Conservation (phyloP, 768 basidiomycete genomes). For the Paxillus involutus region DNA sequence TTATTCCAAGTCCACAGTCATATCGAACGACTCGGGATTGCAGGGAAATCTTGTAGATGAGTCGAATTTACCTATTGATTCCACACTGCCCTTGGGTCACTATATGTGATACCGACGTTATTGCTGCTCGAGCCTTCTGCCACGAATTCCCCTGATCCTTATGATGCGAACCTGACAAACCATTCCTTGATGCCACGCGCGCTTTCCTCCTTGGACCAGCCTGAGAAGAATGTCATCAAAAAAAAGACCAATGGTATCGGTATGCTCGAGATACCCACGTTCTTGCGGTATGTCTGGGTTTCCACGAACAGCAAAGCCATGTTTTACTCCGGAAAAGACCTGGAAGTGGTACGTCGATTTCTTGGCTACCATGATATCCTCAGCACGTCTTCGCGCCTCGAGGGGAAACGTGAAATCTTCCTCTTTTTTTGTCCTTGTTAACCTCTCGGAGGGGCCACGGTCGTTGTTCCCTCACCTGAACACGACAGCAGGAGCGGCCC, state of each 20-base stretch:
- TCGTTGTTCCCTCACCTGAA: slow-evolving; percentile 20
- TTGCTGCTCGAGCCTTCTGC: no score
- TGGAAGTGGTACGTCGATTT: slow-evolving; percentile 55
- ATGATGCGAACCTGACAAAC: slow-evolving; percentile 43
- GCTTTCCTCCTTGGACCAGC: slow-evolving; percentile 61
- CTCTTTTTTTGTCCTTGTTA: slow-evolving; percentile 23
- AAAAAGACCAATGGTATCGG: not conserved
- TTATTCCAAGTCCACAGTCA: no score
- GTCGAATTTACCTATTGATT: no score
- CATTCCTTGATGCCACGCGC: slow-evolving; percentile 47
- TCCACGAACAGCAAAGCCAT: slow-evolving; percentile 22
- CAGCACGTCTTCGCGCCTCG: slow-evolving; percentile 49
- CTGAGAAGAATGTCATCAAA: slow-evolving; percentile 25
- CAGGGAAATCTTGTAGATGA: no score
- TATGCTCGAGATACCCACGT: slow-evolving; percentile 11
- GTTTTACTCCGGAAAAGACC: slow-evolving; percentile 45
- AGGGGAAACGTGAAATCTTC: slow-evolving; percentile 49
- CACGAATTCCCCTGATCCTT: not conserved
- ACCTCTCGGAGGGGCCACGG: no score
- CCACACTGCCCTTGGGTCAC: no score
- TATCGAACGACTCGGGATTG: no score
- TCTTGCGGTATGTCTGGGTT: slow-evolving; percentile 14
- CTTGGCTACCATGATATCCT: slow-evolving; percentile 49
- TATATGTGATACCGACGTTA: no score
- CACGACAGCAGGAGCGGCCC: slow-evolving; percentile 24